phyloP scores from a whole-genome alignment of 768 basidiomycete genomes.

The Glaciozyma antarctica region DNA sequence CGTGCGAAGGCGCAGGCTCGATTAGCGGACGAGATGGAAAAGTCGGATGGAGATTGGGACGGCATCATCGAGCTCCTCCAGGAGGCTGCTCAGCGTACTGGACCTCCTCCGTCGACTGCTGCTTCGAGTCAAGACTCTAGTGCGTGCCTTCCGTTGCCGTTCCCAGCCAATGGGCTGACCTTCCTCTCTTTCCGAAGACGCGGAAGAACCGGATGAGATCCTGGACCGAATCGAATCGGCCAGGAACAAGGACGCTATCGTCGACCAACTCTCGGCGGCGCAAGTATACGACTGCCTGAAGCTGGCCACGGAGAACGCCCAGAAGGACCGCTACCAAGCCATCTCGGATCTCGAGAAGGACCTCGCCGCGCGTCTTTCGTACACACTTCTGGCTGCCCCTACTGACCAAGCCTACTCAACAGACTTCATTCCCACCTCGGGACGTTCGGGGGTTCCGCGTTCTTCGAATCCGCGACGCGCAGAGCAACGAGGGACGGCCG shows the following conservation, averaged over 20 bases:
- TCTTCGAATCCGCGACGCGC: slow-evolving; percentile 55
- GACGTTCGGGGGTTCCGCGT: slow-evolving; percentile 68
- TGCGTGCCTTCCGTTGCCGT: background rate
- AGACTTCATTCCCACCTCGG: slow-evolving; percentile 60
- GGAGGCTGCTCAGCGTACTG: slow-evolving; percentile 6
- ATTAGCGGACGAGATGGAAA: slow-evolving; percentile 11
- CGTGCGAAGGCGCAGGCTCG: slow-evolving; percentile 5
- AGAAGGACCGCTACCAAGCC: slow-evolving; percentile 48
- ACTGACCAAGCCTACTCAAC: background rate
- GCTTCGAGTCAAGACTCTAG: background rate
- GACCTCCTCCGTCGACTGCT: background rate
- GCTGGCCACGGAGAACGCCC: slow-evolving; percentile 47
- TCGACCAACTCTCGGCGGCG: slow-evolving; percentile 1
- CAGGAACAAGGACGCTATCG: slow-evolving; percentile 3
- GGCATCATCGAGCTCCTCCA: slow-evolving; percentile 19
- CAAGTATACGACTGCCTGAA: slow-evolving; percentile 32
- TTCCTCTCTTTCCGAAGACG: background rate
- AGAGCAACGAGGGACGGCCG: background rate
- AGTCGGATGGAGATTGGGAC: slow-evolving; percentile 14
- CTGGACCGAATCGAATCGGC: slow-evolving; percentile 20
- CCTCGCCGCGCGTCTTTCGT: slow-evolving; percentile 51
- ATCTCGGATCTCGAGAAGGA: slow-evolving; percentile 60
- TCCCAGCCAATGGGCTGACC: background rate
- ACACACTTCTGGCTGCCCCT: too few species aligned
- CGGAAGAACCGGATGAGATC: slow-evolving; percentile 27